Conservation (phyloP, 2,329 filamentous ascomycete genomes). For the Penicillium paneum region DNA sequence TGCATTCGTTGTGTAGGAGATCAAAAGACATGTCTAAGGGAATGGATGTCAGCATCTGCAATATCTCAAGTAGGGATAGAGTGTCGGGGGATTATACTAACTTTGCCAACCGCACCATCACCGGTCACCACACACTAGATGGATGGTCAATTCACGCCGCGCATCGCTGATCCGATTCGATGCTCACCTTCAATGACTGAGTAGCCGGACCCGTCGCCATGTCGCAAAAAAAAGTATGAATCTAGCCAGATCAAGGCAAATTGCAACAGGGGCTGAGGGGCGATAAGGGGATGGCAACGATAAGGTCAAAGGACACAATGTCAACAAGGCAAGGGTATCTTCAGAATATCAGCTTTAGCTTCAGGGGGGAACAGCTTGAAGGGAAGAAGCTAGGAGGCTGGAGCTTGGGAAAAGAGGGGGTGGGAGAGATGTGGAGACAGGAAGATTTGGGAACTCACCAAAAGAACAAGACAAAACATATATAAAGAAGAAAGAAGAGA, state of each 20-base stretch:
- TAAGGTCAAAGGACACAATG: conserved; percentile 3
- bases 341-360: conserved; percentile 12
- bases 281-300: conserved; percentile 2
- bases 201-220: conserved; percentile 82
- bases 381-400: conserved; percentile 11
- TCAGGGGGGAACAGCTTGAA: conserved; percentile 9
- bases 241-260: background rate
- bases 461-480: background rate
- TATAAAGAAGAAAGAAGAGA: background rate
- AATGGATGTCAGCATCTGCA: background rate
- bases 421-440: conserved; percentile 14
- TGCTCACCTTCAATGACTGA: conserved; percentile 81
- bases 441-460: conserved; percentile 4
- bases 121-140: conserved; percentile 93
- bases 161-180: conserved; percentile 16
- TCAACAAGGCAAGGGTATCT: conserved; percentile 3
- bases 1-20: conserved; percentile 98
- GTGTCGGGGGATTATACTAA: conserved; percentile 45
- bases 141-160: conserved; percentile 37
- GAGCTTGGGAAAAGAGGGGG: conserved; percentile 19
- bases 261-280: conserved; percentile 1
- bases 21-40: conserved; percentile 93
- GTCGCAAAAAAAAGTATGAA: background rate
- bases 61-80: background rate
- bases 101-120: conserved; percentile 99